Evolutionary conservation across 192 early-diverging fungal species (phyloP).

Genomic region (Thoreauomyces humboldtii): DNA sequence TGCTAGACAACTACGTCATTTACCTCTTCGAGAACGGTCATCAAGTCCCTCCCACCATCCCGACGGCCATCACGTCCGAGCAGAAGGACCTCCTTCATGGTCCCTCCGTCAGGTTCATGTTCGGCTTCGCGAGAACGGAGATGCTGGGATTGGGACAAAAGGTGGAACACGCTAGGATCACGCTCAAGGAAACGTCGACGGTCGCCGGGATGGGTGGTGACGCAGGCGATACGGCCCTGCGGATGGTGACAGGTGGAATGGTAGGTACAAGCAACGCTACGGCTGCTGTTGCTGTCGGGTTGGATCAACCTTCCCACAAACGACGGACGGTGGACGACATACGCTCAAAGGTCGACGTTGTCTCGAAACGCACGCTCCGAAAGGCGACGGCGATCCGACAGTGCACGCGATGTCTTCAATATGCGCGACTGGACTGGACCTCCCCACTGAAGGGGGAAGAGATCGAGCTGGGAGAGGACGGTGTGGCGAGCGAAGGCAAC

Average conservation of each 20-base stretch:
- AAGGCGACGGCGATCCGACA: neutral
- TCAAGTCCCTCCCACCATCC: neutral
- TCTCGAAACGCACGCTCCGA: constrained; percentile 9
- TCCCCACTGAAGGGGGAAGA: neutral
- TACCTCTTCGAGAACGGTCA: neutral
- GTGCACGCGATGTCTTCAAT: constrained; percentile 19
- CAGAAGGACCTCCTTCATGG: constrained; percentile 1
- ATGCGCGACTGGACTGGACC: neutral
- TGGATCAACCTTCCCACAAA: neutral
- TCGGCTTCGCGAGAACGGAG: neutral
- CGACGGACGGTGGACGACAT: neutral
- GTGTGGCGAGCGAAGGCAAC: no score
- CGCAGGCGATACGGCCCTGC: no score
- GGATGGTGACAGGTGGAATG: no score
- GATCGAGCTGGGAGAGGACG: neutral
- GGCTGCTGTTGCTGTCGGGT: neutral
- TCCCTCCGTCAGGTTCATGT: constrained; percentile 12
- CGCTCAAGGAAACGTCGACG: no score
- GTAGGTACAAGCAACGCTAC: neutral
- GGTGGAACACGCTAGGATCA: no score
- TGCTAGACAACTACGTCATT: no score
- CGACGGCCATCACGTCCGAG: neutral
- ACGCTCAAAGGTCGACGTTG: constrained; percentile 8
- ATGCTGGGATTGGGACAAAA: neutral
- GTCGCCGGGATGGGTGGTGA: no score